Percentiles rank a stretch among this genome's conserved stretches.
Evolutionary conservation across 2,329 filamentous ascomycete genomes (phyloP).

Genomic region (Scedosporium aurantiacum): DNA sequence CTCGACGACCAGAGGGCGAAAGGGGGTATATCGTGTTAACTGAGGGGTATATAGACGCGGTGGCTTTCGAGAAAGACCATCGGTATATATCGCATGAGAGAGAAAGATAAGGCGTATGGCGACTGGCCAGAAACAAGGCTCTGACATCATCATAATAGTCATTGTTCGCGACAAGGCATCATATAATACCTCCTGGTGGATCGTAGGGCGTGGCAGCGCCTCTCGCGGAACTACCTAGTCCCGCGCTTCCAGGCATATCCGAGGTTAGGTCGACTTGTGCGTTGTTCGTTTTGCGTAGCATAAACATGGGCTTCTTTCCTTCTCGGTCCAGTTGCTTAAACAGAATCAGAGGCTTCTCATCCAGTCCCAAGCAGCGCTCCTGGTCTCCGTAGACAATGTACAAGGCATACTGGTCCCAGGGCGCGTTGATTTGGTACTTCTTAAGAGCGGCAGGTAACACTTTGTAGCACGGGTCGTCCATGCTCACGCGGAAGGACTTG

Average conservation of each 20-base stretch:
- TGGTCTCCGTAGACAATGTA: constrained; percentile 99
- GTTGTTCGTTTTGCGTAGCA: constrained; percentile 64
- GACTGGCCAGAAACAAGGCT: too few species aligned
- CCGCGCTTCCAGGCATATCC: constrained; percentile 42
- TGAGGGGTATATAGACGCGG: background rate
- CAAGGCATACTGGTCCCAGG: constrained; percentile 92
- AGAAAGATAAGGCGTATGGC: background rate
- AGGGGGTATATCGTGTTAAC: background rate
- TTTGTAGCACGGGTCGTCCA: constrained; percentile 97
- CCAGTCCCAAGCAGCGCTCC: constrained; percentile 80
- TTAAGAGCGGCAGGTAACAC: constrained; percentile 90
- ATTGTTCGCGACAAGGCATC: background rate
- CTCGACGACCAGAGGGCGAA: background rate
- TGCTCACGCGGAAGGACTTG: constrained; percentile 95
- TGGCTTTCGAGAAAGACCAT: background rate
- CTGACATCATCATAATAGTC: too few species aligned
- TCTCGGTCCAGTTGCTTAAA: constrained; percentile 98
- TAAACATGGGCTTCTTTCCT: constrained; percentile 98
- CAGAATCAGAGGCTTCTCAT: constrained; percentile 87
- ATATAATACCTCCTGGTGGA: constrained; percentile 51
- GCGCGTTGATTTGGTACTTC: constrained; percentile 96
- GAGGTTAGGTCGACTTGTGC: constrained; percentile 32
- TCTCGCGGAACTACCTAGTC: constrained; percentile 32
- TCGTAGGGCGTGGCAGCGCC: constrained; percentile 39
- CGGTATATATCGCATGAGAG: background rate